Percentiles rank a stretch among this genome's conserved stretches.
These are phyloP conservation scores for Ceriops zippeliana DNA, from an alignment of 345 rosid genomes.

Conservation along the genomic window DNA sequence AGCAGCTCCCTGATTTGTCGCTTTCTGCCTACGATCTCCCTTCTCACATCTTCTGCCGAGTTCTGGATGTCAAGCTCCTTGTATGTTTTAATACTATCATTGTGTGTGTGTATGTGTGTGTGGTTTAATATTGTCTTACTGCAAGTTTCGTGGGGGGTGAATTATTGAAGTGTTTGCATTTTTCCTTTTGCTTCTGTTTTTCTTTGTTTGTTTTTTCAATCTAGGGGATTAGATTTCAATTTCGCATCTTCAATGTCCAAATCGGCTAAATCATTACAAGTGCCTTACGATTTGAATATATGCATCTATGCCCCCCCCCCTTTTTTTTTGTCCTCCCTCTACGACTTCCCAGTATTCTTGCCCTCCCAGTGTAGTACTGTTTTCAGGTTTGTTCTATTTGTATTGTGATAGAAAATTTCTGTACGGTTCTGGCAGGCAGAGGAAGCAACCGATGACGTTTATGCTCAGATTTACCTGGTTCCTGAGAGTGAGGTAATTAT, in stretches of 20 bases:
- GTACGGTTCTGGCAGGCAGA: slow-evolving; percentile 60
- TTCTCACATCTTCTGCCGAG: slow-evolving; percentile 85
- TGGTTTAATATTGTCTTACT: slow-evolving; percentile 3
- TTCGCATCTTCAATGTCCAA: not conserved
- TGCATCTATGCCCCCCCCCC: not conserved
- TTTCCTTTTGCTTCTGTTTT: not conserved
- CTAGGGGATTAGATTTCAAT: slow-evolving; percentile 9
- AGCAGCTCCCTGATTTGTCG: slow-evolving; percentile 68
- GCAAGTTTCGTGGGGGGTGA: not conserved
- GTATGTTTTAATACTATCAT: slow-evolving; percentile 34
- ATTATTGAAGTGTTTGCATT: not conserved
- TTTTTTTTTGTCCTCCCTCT: too few species aligned
- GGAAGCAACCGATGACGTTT: slow-evolving; percentile 81
- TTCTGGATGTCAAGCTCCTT: slow-evolving; percentile 91
- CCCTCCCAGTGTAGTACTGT: not conserved
- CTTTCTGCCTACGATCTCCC: slow-evolving; percentile 58
- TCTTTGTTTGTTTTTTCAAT: not conserved
- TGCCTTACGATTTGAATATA: not conserved
- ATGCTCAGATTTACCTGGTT: slow-evolving; percentile 82
- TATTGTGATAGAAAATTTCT: not conserved
- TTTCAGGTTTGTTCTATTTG: slow-evolving; percentile 23
- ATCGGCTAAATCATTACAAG: not conserved
- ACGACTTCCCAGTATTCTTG: not conserved
- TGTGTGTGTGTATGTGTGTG: not conserved
- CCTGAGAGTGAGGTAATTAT: slow-evolving; percentile 71